phyloP scores from a whole-genome alignment of 1,139 yeast genomes.

The Hyphopichia burtonii region DNA sequence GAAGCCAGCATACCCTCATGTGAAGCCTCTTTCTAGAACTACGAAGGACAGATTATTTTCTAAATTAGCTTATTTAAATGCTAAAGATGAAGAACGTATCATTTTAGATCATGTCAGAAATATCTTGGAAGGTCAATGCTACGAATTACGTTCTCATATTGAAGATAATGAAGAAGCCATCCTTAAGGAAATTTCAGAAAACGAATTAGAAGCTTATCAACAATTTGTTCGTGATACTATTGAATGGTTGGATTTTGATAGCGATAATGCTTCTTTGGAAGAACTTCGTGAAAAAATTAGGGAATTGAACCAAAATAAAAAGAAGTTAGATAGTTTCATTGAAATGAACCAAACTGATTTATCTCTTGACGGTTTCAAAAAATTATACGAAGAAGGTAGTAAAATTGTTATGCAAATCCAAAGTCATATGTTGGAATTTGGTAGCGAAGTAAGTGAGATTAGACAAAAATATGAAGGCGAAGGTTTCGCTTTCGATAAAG shows the following conservation, averaged over 20 bases:
- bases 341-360: conserved; percentile 34
- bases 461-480: conserved; percentile 40
- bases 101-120: conserved; percentile 52
- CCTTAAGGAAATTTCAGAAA: conserved; percentile 32
- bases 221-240: conserved; percentile 45
- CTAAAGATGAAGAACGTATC: conserved; percentile 47
- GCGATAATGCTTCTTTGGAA: conserved; percentile 52
- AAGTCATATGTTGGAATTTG: conserved; percentile 43
- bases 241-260: conserved; percentile 81
- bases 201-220: conserved; percentile 25
- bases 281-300: conserved; percentile 31
- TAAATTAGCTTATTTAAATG: conserved; percentile 32
- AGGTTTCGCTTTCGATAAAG: conserved; percentile 51
- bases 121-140: conserved; percentile 55
- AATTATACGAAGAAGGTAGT: conserved; percentile 41
- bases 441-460: conserved; percentile 41
- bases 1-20: conserved; percentile 35
- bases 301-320: conserved; percentile 18
- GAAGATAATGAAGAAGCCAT: conserved; percentile 47
- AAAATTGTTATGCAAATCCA: conserved; percentile 42
- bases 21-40: conserved; percentile 44
- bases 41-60: conserved; percentile 33
- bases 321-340: conserved; percentile 18
- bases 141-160: conserved; percentile 52
- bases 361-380: conserved; percentile 32